Evolutionary conservation across 371 early-diverging fungal species (phyloP), one percentile per base, ranked within the genome.

Genomic region (Syncephalastrum monosporum): DNA sequence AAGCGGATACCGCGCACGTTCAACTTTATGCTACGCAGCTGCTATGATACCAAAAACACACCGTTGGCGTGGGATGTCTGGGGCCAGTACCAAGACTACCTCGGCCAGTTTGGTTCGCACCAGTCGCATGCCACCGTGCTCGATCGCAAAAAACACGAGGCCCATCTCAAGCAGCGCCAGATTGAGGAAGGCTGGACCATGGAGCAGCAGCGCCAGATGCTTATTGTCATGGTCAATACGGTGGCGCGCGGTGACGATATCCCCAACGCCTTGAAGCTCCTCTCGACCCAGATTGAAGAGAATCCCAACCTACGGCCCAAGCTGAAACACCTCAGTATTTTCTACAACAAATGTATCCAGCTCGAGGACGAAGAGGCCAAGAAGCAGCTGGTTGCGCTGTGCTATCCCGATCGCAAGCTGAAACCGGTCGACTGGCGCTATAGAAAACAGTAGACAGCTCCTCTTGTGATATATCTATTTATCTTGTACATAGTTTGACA

Each of bases 1-100:
- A 55, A 69, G 19, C 79, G 71, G 15, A 81, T 83, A 56, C 85
- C 83, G 25, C 80, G 77, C 67, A 85, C 88, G 0, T 85, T 78
- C 60, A 53, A 72, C 15, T 66, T 65, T 19, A 74, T 82, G 69
- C 68, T 86, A 5, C 73, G 71, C 7, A 69, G 63, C 12, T 80
- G 82, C 55, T 82, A 83, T 57, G 46, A 71, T 27, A 71, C 68
- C 51, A 76, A 80, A 53, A 65, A 80, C 50, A 53, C 66, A 3
- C 61, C 65, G 3, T 55, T 82, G 10, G 79, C 81, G 13, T 77
- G 81, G 59, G 72, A 74, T n/a, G 71, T 83, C 15, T 86, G 84
- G 83, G 66, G 73, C 24, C 75, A 74, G 59, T 75, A 82, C 64
- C 60, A 82, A 58, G 68, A 72, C 3, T 77, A 74, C 60, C 57